A percentile compares a stretch with the other conserved stretches of the same genome.
Conservation (phyloP, 768 basidiomycete genomes). For the Lactarius sanguifluus region DNA sequence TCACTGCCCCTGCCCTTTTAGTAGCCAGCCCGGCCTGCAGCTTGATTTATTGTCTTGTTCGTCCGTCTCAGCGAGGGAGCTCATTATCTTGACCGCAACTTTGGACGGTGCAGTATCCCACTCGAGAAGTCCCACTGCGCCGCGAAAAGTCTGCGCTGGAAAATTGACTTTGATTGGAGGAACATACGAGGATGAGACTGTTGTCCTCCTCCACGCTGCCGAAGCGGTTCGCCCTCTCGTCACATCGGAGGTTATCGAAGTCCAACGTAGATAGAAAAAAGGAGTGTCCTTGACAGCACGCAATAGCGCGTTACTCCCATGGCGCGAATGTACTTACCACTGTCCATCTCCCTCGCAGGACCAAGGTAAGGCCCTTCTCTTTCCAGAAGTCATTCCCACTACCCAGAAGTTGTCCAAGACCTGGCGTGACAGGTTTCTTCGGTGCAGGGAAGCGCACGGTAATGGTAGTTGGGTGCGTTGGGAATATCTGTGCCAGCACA, state of each 20-base stretch:
- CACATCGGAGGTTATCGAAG: slow-evolving; percentile 87
- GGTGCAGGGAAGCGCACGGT: slow-evolving; percentile 59
- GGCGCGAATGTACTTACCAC: slow-evolving; percentile 87
- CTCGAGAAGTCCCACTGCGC: slow-evolving; percentile 91
- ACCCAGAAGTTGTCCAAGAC: too few species aligned
- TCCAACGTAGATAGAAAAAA: slow-evolving; percentile 89
- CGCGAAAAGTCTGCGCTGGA: not conserved
- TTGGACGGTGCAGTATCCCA: slow-evolving; percentile 86
- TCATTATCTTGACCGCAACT: slow-evolving; percentile 42
- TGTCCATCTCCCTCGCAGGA: slow-evolving; percentile 37
- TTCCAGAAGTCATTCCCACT: too few species aligned
- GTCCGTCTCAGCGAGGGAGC: slow-evolving; percentile 28
- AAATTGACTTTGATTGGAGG: slow-evolving; percentile 1
- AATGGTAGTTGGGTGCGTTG: slow-evolving; percentile 62
- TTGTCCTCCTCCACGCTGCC: slow-evolving; percentile 91
- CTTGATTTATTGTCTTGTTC: slow-evolving; percentile 40
- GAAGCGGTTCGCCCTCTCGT: slow-evolving; percentile 89
- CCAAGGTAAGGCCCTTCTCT: slow-evolving; percentile 41
- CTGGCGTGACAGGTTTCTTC: slow-evolving; percentile 57
- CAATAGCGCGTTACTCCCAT: slow-evolving; percentile 90
- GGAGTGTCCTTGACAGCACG: slow-evolving; percentile 95
- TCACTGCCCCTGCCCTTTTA: slow-evolving; percentile 33
- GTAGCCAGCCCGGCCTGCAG: slow-evolving; percentile 35
- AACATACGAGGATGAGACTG: slow-evolving; percentile 81
- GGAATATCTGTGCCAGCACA: slow-evolving; percentile 43